These are phyloP conservation scores for Aspergillus bridgeri DNA, from an alignment of 495 filamentous ascomycete genomes.

Conservation along the genomic window DNA sequence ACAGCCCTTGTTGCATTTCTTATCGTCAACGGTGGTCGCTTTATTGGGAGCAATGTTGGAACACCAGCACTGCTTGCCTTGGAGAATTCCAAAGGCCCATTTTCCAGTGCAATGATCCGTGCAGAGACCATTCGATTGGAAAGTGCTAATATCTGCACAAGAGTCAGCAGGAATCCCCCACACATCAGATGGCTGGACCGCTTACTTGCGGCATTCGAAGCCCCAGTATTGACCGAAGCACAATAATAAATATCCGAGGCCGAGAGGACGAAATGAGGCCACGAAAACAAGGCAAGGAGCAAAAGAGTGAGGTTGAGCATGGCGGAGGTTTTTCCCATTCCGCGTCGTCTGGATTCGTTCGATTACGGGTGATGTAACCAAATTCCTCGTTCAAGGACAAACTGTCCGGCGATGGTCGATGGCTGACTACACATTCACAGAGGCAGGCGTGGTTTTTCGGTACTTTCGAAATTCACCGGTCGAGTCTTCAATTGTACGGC, in stretches of 20 bases:
- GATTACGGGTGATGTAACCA: background rate
- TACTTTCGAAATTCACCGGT: background rate
- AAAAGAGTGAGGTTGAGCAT: slow-evolving; percentile 21
- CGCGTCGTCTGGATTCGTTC: background rate
- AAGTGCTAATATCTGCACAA: slow-evolving; percentile 49
- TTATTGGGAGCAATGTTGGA: slow-evolving; percentile 62
- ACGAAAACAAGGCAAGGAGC: slow-evolving; percentile 23
- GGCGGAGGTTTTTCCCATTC: slow-evolving; percentile 1
- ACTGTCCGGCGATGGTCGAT: background rate
- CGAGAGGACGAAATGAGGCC: slow-evolving; percentile 9
- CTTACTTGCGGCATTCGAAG: slow-evolving; percentile 31
- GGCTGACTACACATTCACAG: background rate
- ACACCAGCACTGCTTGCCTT: slow-evolving; percentile 69
- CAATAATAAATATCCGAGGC: slow-evolving; percentile 36
- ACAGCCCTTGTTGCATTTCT: slow-evolving; percentile 55
- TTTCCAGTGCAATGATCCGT: slow-evolving; percentile 45
- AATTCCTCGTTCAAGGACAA: background rate
- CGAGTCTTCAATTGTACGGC: background rate
- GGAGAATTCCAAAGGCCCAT: slow-evolving; percentile 68
- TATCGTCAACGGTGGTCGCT: slow-evolving; percentile 28
- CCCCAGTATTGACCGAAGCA: slow-evolving; percentile 44
- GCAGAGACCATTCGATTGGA: slow-evolving; percentile 67
- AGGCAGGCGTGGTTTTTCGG: background rate
- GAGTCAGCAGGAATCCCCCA: slow-evolving; percentile 11
- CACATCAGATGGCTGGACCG: background rate